Base-by-base conservation (phyloP, 2,329 filamentous ascomycete species). In the Xylariaceae sp. region DNA sequence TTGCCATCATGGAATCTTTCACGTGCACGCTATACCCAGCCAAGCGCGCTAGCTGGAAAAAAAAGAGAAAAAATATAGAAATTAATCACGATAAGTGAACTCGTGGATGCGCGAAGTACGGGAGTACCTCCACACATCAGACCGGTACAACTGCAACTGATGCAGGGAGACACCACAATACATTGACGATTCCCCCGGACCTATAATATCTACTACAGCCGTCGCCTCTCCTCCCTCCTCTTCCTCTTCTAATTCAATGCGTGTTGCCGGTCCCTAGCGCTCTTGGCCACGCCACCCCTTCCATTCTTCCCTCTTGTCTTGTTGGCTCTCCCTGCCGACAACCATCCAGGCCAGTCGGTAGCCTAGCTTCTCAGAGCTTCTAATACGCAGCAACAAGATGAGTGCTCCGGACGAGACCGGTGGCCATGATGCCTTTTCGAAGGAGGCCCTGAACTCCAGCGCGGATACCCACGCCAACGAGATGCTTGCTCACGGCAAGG, bases 391-490 rank as follows among this genome's bases (percentile, higher is more conserved):
- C 23, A 30, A 5, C 23, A 30, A 30, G n/a, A 51, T 51, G 23
- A 51, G 48, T 50, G 5, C 48, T 23, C 30, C 18, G 18, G 18
- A 13, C 18, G 18, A 50, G 48, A 30, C 18, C 6, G 11, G 18
- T 5, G 48, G 18, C 48, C 48, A 17, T 10, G 11, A 50, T 17
- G 48, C 48, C 48, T 50, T 7, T 65, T 44, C 65, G 73, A 45
- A 71, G 62, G 48, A 82, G 54, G 74, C 79, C 44, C 72, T 78
- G 49, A 83, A 83, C 66, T 74, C 79, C 41, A 74, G 74, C 53
- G 76, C 13, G 5, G 5, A 6, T 45, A n/a, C 51, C 3, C 37
- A 64, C 66, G 76, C 75, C 10, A 73, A 74, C 60, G 68, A 75
- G 52, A 71, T 69, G 65, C 65, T 41, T 49, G 61, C 58, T 71